Evolutionary conservation across 129 eudicot species (phyloP).

Genomic region (Arctium minus): DNA sequence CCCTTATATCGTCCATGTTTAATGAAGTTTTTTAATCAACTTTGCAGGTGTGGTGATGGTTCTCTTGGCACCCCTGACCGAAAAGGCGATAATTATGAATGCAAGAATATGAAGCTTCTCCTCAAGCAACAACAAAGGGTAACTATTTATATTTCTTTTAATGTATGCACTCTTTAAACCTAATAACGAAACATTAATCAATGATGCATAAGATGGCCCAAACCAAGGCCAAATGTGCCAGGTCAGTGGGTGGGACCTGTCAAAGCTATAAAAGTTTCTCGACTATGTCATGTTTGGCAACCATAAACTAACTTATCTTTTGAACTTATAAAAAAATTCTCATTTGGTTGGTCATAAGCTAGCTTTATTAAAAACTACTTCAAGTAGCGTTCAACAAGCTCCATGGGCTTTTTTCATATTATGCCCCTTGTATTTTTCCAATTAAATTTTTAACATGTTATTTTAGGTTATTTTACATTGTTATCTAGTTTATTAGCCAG

Average conservation of each 20-base stretch:
- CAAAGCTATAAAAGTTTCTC: not conserved
- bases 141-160: not conserved
- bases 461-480: not conserved
- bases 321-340: not conserved
- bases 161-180: not conserved
- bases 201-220: not conserved
- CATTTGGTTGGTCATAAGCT: not conserved
- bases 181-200: not conserved
- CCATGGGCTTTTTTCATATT: no score
- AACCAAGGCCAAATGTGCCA: not conserved
- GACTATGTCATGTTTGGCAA: not conserved
- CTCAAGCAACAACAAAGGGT: constrained; percentile 80
- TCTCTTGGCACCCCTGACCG: constrained; percentile 58
- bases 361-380: no score
- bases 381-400: no score
- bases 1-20: not conserved
- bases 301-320: not conserved
- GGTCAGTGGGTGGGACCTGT: not conserved
- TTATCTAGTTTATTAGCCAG: not conserved
- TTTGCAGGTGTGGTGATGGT: constrained; percentile 90
- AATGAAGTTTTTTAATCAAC: not conserved
- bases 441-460: no score
- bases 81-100: constrained; percentile 66
- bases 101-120: constrained; percentile 90
- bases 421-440: no score